Conservation (phyloP, 148 eudicot genomes). For the Rheum nobile region DNA sequence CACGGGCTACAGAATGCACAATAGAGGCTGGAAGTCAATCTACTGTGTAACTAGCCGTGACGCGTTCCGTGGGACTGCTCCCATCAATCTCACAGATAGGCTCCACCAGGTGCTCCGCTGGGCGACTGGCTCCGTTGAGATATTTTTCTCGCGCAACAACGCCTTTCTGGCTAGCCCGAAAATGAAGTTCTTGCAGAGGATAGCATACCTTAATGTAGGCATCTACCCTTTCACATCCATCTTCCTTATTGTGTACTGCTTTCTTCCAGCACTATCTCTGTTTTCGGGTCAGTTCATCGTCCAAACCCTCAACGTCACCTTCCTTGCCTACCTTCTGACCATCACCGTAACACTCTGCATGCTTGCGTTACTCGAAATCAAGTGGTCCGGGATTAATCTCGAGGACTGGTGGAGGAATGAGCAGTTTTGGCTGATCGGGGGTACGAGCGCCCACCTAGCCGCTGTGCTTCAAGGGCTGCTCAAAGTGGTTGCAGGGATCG, state of each 20-base stretch:
- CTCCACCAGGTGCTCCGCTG: constrained; percentile 93
- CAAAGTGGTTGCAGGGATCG: constrained; percentile 80
- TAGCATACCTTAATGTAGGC: constrained; percentile 89
- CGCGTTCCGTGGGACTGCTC: constrained; percentile 91
- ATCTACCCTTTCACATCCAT: constrained; percentile 88
- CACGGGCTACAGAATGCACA: constrained; percentile 91
- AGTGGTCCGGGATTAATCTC: constrained; percentile 76
- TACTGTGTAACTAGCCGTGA: constrained; percentile 85
- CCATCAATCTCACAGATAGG: constrained; percentile 80
- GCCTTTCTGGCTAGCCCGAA: constrained; percentile 76
- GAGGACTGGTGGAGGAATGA: constrained; percentile 97
- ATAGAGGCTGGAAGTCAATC: constrained; percentile 79
- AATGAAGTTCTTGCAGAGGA: constrained; percentile 71
- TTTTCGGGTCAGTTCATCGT: constrained; percentile 93
- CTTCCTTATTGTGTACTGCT: constrained; percentile 78
- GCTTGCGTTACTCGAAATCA: constrained; percentile 72
- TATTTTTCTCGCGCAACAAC: constrained; percentile 85
- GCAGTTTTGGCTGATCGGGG: constrained; percentile 93
- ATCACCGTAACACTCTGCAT: constrained; percentile 55
- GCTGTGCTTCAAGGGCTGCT: constrained; percentile 84
- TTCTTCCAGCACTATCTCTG: constrained; percentile 85
- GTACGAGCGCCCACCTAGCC: constrained; percentile 88
- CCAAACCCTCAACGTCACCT: constrained; percentile 66
- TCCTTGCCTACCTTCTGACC: constrained; percentile 58
- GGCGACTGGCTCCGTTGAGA: constrained; percentile 95